These are phyloP conservation scores for Aspergillus bridgeri DNA, from an alignment of 495 filamentous ascomycete species.

Conservation along the genomic window DNA sequence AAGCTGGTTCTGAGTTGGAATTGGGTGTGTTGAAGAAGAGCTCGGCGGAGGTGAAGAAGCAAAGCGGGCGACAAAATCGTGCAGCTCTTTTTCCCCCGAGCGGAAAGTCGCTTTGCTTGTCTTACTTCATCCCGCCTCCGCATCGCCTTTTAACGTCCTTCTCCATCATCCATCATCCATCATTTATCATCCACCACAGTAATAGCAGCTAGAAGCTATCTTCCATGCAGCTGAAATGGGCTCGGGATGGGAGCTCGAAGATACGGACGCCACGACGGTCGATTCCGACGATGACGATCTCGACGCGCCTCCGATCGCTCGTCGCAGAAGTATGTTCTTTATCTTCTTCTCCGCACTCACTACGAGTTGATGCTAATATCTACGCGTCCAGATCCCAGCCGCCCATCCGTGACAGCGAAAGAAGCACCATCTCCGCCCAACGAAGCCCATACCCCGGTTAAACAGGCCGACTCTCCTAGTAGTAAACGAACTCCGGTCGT, in stretches of 20 bases:
- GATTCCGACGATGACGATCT: constrained; percentile 43
- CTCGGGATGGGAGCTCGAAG: constrained; percentile 17
- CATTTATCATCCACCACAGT: neutral
- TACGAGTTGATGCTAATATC: constrained; percentile 1
- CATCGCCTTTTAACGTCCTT: constrained; percentile 9
- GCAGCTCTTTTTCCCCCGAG: constrained; percentile 21
- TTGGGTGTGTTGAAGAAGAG: neutral
- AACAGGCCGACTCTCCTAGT: constrained; percentile 13
- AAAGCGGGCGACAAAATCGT: constrained; percentile 14
- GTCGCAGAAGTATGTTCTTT: constrained; percentile 17
- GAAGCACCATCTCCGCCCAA: neutral
- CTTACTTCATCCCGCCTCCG: constrained; percentile 7
- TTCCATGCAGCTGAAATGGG: constrained; percentile 12
- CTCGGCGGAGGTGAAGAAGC: neutral
- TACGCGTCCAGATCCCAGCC: neutral
- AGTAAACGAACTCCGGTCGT: constrained; percentile 16
- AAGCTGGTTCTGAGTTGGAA: neutral
- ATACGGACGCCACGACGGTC: constrained; percentile 25
- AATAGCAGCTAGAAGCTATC: neutral
- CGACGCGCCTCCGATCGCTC: constrained; percentile 24
- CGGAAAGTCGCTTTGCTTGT: constrained; percentile 10
- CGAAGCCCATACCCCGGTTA: neutral
- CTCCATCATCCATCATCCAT: no score
- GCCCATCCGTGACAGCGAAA: neutral
- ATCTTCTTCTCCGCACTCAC: constrained; percentile 1